Conservation (phyloP, 2,329 filamentous ascomycete genomes). For the Sporothrix pallida region DNA sequence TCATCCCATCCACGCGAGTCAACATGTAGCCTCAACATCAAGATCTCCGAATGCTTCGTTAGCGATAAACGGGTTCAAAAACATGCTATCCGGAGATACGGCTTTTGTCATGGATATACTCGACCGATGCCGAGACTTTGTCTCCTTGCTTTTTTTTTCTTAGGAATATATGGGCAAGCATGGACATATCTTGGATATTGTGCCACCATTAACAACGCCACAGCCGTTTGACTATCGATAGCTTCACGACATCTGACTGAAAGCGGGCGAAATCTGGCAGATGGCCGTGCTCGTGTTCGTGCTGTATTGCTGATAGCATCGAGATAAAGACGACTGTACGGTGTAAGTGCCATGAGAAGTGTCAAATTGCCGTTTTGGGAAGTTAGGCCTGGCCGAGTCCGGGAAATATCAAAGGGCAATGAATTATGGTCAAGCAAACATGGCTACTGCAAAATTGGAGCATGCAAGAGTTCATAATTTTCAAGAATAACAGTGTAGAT, state of each 20-base stretch:
- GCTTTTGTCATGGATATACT: not conserved
- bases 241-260: not conserved
- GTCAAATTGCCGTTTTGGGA: too few species aligned
- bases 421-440: too few species aligned
- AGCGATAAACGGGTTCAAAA: too few species aligned
- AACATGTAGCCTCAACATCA: not conserved
- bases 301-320: not conserved
- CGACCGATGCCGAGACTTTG: not conserved
- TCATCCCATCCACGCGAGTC: not conserved
- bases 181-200: not conserved
- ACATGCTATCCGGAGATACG: slow-evolving; percentile 6
- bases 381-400: not conserved
- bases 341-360: too few species aligned
- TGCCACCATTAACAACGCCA: too few species aligned
- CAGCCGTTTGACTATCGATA: not conserved
- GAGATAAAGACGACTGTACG: not conserved
- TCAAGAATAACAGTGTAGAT: too few species aligned
- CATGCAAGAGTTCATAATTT: too few species aligned
- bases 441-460: too few species aligned
- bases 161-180: too few species aligned
- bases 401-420: too few species aligned
- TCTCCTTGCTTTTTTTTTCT: not conserved
- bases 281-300: not conserved
- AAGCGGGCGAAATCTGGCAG: not conserved
- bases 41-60: not conserved